Evolutionary conservation across 1,284 basidiomycete genomes (phyloP), one percentile per base, ranked within the genome.

Genomic region (Ceratorhiza oryzae-sativae): DNA sequence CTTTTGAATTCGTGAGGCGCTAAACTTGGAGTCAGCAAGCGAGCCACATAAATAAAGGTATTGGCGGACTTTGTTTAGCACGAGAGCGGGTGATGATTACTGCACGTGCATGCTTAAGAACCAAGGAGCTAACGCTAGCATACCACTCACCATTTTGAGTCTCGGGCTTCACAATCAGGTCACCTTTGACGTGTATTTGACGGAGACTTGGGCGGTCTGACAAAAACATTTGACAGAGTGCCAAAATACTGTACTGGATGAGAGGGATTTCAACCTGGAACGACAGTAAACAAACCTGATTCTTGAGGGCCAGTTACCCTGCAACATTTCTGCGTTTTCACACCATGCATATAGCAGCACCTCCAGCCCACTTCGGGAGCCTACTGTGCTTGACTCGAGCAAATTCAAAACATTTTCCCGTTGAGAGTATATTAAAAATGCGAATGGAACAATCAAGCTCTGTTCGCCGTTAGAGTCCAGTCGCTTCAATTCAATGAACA

Each of bases 71-170:
- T 75, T 85, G 84, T 83, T 90, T 93, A 51, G 96, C 94, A 77
- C 88, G 86, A 49, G 96, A 97, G 73, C 97, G 90, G 48, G 97
- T 98, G 89, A 97, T 94, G 80, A 98, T 98, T 77, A 93, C 93
- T 95, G 78, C 72, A 32, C 23, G 51, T 45, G 32, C 15, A 27
- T 45, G 9, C 10, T 27, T 68, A 39, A 51, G 53, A 51, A 56
- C n/a, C 9, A 34, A 45, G 36, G 39, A 18, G 18, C 23, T 10
- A 56, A 39, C 4, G 12, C 15, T 1, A 42, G 30, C 3, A 42
- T 27, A n/a, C 8, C 32, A 81, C 90, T 84, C 79, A 94, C 93
- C 89, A 81, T 95, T 86, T 75, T 87, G 86, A 48, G 91, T 94
- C 76, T 88, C 87, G 1, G 88, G 87, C 71, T 87, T 90, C 71